These are phyloP conservation scores for Borovskyia barvae DNA, from an alignment of 208 protist genomes.

Conservation along the genomic window DNA sequence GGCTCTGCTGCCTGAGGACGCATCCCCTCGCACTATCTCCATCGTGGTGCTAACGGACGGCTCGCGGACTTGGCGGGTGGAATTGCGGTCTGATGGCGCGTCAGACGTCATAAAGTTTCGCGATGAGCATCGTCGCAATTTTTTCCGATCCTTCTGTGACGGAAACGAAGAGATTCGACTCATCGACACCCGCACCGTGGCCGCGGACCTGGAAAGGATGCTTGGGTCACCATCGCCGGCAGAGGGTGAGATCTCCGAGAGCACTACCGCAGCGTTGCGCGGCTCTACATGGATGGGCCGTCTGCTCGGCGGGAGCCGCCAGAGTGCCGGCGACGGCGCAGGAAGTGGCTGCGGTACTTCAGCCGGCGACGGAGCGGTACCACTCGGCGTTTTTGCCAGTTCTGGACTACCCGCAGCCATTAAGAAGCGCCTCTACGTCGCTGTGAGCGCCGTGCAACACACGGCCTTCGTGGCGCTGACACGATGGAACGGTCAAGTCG, in stretches of 20 bases:
- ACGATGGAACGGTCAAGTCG: slow-evolving; percentile 63
- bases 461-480: slow-evolving; percentile 51
- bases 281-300: slow-evolving; percentile 15
- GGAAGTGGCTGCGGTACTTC: background rate
- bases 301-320: slow-evolving; percentile 2
- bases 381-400: background rate
- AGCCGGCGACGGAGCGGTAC: background rate
- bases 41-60: slow-evolving; percentile 68
- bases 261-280: background rate
- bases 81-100: slow-evolving; percentile 48
- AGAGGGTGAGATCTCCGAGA: background rate
- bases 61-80: slow-evolving; percentile 49
- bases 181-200: slow-evolving; percentile 20
- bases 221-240: background rate
- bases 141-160: slow-evolving; percentile 17
- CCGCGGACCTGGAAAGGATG: slow-evolving; percentile 15
- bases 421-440: slow-evolving; percentile 36
- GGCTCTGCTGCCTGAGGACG: slow-evolving; percentile 30
- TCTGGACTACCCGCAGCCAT: slow-evolving; percentile 2
- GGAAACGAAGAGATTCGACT: slow-evolving; percentile 20
- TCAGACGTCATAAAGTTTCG: slow-evolving; percentile 20
- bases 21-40: slow-evolving; percentile 18
- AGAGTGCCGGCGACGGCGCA: background rate
- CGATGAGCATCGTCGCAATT: slow-evolving; percentile 27
- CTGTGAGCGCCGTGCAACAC: slow-evolving; percentile 64